Conservation (phyloP, 768 basidiomycete genomes). For the Lactarius trivialis region DNA sequence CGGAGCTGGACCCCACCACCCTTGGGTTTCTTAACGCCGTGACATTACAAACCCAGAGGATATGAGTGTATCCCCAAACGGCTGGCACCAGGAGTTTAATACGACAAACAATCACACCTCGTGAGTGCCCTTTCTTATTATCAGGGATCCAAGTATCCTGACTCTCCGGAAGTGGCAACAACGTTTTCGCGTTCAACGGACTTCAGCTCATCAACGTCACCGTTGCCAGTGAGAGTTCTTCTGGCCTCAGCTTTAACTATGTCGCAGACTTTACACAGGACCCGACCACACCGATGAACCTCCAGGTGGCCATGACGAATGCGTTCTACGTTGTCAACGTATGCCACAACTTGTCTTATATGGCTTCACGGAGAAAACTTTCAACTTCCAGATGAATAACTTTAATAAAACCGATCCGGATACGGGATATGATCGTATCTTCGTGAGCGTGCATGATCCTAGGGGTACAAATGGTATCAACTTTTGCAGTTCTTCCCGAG, state of each 20-base stretch:
- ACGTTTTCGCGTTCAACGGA: conserved; percentile 32
- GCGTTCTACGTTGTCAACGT: conserved; percentile 54
- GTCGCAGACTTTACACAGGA: conserved; percentile 30
- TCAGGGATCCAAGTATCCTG: not conserved
- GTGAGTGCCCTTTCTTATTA: conserved; percentile 3
- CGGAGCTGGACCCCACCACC: too few species aligned
- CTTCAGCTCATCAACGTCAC: conserved; percentile 24
- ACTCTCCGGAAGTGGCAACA: conserved; percentile 31
- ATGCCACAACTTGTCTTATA: conserved; percentile 31
- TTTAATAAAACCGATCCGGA: conserved; percentile 26
- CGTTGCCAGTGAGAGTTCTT: conserved; percentile 34
- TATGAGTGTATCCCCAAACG: conserved; percentile 45
- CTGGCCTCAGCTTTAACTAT: conserved; percentile 37
- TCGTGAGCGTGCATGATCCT: conserved; percentile 45
- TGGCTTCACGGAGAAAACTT: conserved; percentile 53
- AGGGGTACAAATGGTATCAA: conserved; percentile 39
- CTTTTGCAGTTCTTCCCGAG: conserved; percentile 41
- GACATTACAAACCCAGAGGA: conserved; percentile 50
- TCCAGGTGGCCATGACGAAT: conserved; percentile 49
- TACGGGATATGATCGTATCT: conserved; percentile 43
- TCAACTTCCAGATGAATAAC: conserved; percentile 58
- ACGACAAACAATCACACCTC: conserved; percentile 31
- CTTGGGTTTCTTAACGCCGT: conserved; percentile 45
- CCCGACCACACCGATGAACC: conserved; percentile 40
- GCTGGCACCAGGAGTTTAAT: conserved; percentile 44